These are phyloP conservation scores for Aureobasidium vineae DNA, from an alignment of 2,329 filamentous ascomycete genomes.

Conservation along the genomic window DNA sequence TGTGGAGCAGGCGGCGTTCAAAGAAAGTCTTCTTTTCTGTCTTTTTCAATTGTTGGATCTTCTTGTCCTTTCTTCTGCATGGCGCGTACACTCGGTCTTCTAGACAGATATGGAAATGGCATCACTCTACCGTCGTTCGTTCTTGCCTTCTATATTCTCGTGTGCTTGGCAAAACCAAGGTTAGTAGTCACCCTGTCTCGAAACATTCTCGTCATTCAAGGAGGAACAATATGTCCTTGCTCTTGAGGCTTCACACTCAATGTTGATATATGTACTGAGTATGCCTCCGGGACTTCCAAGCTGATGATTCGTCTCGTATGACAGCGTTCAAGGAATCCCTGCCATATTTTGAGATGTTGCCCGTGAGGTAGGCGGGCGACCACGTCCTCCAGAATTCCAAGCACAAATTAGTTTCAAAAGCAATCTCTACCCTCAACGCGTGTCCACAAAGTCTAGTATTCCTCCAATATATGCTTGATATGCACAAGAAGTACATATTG, in stretches of 20 bases:
- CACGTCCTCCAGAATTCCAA: neutral
- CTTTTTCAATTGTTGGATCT: slow-evolving; percentile 7
- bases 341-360: no score
- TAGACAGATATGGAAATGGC: neutral
- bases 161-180: neutral
- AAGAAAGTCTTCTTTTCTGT: neutral
- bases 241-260: neutral
- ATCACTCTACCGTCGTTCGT: neutral
- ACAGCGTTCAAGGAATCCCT: no score
- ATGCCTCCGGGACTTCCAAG: no score
- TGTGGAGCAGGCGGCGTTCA: slow-evolving; percentile 16
- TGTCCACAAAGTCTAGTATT: accelerated
- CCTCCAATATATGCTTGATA: neutral
- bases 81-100: neutral
- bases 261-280: no score
- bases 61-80: slow-evolving; percentile 4
- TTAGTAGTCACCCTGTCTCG: neutral
- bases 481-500: neutral
- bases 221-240: neutral
- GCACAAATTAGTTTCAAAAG: neutral
- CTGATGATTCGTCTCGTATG: no score
- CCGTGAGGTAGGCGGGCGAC: no score
- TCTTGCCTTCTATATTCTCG: neutral
- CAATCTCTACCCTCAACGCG: neutral
- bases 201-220: neutral